These are phyloP conservation scores for Kwoniella sp. DNA, from an alignment of 768 basidiomycete species.

Conservation along the genomic window DNA sequence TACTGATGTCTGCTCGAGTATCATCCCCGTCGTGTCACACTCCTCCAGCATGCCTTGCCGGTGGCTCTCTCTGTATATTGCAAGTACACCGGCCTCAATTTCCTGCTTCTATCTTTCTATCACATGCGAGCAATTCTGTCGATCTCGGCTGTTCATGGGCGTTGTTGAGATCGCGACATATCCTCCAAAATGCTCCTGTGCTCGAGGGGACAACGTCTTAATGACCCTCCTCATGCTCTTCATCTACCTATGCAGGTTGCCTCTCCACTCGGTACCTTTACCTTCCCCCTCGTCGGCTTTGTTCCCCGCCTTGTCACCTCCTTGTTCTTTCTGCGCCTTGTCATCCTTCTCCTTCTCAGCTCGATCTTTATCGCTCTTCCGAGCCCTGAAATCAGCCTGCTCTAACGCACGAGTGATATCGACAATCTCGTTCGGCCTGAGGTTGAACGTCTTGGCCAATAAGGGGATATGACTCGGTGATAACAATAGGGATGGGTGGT, in stretches of 20 bases:
- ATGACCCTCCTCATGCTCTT: too few relatives aligned
- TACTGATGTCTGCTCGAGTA: not conserved
- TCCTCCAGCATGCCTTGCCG: too few relatives aligned
- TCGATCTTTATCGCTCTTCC: constrained; percentile 35
- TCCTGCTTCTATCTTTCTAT: too few relatives aligned
- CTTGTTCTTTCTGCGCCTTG: constrained; percentile 7
- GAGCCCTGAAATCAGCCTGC: constrained; percentile 50
- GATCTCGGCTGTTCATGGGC: too few relatives aligned
- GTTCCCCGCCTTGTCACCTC: not conserved
- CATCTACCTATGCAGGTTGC: constrained; percentile 39
- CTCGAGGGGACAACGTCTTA: too few relatives aligned
- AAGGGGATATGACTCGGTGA: constrained; percentile 34
- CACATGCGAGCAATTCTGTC: too few relatives aligned
- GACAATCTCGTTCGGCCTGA: constrained; percentile 49
- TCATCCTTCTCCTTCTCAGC: constrained; percentile 16
- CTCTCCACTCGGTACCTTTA: constrained; percentile 29
- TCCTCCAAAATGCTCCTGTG: too few relatives aligned
- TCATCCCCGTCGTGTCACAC: too few relatives aligned
- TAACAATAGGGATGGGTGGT: constrained; percentile 41
- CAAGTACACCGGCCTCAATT: too few relatives aligned
- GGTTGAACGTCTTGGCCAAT: constrained; percentile 42
- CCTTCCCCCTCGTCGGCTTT: not conserved
- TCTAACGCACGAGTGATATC: constrained; percentile 56
- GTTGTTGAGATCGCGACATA: too few relatives aligned
- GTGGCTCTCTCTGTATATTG: too few relatives aligned